phyloP scores from a whole-genome alignment of 179 eudicot species.

The Heliamphora pulchella region DNA sequence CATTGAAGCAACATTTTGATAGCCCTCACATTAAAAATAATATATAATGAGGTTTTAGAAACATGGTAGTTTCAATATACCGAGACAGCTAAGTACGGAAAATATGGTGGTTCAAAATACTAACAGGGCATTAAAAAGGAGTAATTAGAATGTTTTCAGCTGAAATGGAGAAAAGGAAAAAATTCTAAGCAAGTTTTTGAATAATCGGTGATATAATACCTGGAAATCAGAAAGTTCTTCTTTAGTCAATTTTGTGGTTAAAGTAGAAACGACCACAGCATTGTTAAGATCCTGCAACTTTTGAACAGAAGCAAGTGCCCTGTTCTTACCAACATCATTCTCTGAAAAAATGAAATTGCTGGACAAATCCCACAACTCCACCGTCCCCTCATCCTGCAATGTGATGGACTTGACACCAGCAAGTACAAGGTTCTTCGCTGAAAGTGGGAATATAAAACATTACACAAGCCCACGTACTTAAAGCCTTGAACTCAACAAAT shows the following conservation, averaged over 20 bases:
- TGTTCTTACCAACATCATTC: slow-evolving; percentile 79
- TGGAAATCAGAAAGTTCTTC: slow-evolving; percentile 78
- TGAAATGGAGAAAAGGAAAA: not conserved
- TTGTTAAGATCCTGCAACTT: slow-evolving; percentile 87
- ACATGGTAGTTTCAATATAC: not conserved
- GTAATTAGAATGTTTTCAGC: not conserved
- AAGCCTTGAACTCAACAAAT: not conserved
- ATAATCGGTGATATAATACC: slow-evolving; percentile 32
- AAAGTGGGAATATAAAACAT: slow-evolving; percentile 17
- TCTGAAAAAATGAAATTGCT: slow-evolving; percentile 78
- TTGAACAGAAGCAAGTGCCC: slow-evolving; percentile 75
- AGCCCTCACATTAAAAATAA: too few species aligned
- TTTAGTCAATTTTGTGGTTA: slow-evolving; percentile 47
- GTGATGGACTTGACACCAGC: slow-evolving; percentile 95
- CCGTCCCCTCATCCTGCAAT: slow-evolving; percentile 74
- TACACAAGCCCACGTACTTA: not conserved
- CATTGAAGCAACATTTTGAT: too few species aligned
- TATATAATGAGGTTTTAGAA: not conserved
- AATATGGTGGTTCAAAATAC: too few species aligned
- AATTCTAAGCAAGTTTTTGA: not conserved
- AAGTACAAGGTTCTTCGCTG: slow-evolving; percentile 88
- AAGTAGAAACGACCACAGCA: slow-evolving; percentile 66
- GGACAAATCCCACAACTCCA: slow-evolving; percentile 85
- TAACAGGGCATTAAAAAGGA: not conserved
- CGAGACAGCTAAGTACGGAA: not conserved